Evolutionary conservation across 352 stramenopile genomes (phyloP).

Genomic region (Phytophthora palmivora): DNA sequence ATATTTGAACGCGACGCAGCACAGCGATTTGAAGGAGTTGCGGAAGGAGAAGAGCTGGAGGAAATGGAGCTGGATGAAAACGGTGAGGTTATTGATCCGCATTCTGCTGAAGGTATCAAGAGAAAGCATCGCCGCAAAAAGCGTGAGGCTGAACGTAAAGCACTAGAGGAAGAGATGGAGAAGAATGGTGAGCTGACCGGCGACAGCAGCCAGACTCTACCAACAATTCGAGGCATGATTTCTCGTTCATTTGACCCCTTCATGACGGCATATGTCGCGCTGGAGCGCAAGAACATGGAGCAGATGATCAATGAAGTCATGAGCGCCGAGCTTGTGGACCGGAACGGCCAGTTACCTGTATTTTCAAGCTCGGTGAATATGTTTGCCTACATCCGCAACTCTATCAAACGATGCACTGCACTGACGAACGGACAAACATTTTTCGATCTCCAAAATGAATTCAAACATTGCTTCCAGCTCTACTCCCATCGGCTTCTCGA

Average conservation of each 20-base stretch:
- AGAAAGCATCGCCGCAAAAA: constrained; percentile 81
- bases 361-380: constrained; percentile 98
- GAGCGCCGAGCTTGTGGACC: constrained; percentile 94
- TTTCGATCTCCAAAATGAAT: constrained; percentile 96
- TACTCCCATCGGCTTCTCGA: constrained; percentile 82
- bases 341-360: constrained; percentile 94
- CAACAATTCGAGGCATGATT: constrained; percentile 84
- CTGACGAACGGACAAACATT: constrained; percentile 98
- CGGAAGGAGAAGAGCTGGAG: constrained; percentile 50
- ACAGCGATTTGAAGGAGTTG: constrained; percentile 68
- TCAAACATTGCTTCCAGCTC: constrained; percentile 81
- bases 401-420: constrained; percentile 96
- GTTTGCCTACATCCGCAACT: constrained; percentile 99
- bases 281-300: constrained; percentile 97
- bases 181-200: constrained; percentile 57
- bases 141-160: constrained; percentile 68
- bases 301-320: constrained; percentile 92
- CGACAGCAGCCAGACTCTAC: constrained; percentile 55
- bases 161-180: constrained; percentile 68
- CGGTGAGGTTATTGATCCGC: constrained; percentile 72
- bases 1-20: constrained; percentile 85
- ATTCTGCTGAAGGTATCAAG: constrained; percentile 80
- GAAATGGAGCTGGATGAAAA: constrained; percentile 78
- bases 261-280: constrained; percentile 96
- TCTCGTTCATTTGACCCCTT: constrained; percentile 97